These are phyloP conservation scores for Suaeda aralocaspica DNA, from an alignment of 148 eudicot species.

Conservation along the genomic window DNA sequence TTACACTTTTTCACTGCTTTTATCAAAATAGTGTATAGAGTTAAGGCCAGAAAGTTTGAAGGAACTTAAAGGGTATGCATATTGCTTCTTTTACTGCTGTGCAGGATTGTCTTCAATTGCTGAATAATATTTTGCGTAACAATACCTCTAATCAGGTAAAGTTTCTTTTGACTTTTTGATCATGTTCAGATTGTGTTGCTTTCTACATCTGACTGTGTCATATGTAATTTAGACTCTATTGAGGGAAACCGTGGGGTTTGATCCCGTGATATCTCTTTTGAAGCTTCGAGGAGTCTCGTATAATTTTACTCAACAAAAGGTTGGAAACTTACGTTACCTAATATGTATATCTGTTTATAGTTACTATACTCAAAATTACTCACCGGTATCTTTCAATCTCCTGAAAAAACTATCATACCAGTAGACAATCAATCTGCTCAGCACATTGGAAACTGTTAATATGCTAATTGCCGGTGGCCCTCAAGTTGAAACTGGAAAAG, in stretches of 20 bases:
- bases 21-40: not conserved
- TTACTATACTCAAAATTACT: conserved; percentile 12
- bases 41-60: conserved; percentile 4
- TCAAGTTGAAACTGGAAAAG: conserved; percentile 64
- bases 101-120: conserved; percentile 94
- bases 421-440: conserved; percentile 93
- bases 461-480: conserved; percentile 58
- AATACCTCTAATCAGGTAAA: conserved; percentile 78
- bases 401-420: conserved; percentile 44
- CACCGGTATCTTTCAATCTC: conserved; percentile 32
- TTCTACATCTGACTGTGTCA: conserved; percentile 19
- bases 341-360: conserved; percentile 5
- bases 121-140: conserved; percentile 81
- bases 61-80: not conserved
- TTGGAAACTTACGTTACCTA: conserved; percentile 30
- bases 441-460: conserved; percentile 82
- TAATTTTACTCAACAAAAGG: conserved; percentile 95
- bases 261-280: conserved; percentile 71
- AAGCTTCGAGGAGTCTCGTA: conserved; percentile 76
- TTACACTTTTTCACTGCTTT: not conserved
- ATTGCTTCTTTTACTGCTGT: conserved; percentile 16
- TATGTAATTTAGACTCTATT: conserved; percentile 56
- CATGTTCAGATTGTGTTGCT: not conserved
- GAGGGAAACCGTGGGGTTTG: conserved; percentile 95
- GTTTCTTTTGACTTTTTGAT: conserved; percentile 13